phyloP scores from a whole-genome alignment of 2,329 filamentous ascomycete species.

The Nigrospora oryzae region DNA sequence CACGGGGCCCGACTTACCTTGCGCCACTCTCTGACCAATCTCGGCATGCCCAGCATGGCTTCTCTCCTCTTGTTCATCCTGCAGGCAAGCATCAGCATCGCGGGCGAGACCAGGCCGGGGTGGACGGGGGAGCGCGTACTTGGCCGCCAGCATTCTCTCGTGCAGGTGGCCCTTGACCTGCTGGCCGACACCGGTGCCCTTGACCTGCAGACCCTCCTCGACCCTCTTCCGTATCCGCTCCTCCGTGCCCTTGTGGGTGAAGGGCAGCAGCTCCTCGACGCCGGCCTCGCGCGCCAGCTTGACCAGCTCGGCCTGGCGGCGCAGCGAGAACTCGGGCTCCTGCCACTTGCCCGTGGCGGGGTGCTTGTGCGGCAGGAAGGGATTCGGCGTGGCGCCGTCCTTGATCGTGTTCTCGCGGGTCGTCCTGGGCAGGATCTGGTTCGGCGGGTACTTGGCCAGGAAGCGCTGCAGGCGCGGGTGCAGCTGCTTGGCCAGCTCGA shows the following conservation, averaged over 20 bases:
- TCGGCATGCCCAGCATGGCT: conserved; percentile 92
- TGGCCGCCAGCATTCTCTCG: conserved; percentile 76
- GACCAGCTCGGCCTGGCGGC: conserved; percentile 83
- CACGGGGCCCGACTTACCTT: conserved; percentile 51
- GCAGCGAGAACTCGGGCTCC: conserved; percentile 71
- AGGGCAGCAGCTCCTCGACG: conserved; percentile 73
- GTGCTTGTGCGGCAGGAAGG: conserved; percentile 75
- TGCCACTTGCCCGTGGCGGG: conserved; percentile 75
- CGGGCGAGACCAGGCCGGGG: not conserved
- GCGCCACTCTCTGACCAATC: conserved; percentile 88
- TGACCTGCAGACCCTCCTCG: conserved; percentile 74
- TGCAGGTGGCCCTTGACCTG: conserved; percentile 91
- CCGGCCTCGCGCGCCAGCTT: conserved; percentile 74
- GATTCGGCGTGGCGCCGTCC: conserved; percentile 45
- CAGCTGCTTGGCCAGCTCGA: conserved; percentile 61
- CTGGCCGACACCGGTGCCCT: conserved; percentile 88
- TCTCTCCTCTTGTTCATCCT: conserved; percentile 82
- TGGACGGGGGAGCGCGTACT: conserved; percentile 38
- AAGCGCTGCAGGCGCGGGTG: conserved; percentile 75
- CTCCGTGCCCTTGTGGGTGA: conserved; percentile 66
- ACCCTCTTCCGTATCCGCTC: conserved; percentile 62
- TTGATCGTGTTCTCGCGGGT: conserved; percentile 22
- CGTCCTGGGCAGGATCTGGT: conserved; percentile 40
- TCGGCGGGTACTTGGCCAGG: conserved; percentile 82
- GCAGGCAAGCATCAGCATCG: conserved; percentile 21